Conservation (phyloP, 2,329 filamentous ascomycete species). For the Phaeosphaeria sp. region DNA sequence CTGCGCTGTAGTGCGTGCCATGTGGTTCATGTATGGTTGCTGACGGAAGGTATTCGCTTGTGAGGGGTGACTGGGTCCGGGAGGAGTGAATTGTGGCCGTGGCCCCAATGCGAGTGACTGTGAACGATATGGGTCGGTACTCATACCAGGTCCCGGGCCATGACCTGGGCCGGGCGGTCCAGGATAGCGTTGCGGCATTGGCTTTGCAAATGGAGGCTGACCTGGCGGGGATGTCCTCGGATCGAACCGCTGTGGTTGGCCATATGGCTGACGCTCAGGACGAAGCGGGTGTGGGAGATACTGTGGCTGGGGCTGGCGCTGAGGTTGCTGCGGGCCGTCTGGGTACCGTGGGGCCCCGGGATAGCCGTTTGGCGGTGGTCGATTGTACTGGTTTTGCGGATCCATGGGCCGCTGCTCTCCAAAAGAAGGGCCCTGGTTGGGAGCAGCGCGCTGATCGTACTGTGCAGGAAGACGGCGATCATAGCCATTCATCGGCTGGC, state of each 20-base stretch:
- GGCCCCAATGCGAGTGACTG: constrained; percentile 84
- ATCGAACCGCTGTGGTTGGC: constrained; percentile 74
- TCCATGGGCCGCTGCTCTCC: constrained; percentile 38
- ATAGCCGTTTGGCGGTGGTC: constrained; percentile 49
- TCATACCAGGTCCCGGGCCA: constrained; percentile 68
- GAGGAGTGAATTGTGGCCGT: constrained; percentile 74
- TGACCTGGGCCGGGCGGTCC: constrained; percentile 57
- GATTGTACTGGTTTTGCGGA: constrained; percentile 34
- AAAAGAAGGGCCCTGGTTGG: constrained; percentile 15
- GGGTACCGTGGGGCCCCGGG: constrained; percentile 41
- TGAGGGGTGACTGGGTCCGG: constrained; percentile 50
- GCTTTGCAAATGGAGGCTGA: constrained; percentile 60
- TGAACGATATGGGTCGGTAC: constrained; percentile 86
- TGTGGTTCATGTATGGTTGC: constrained; percentile 71
- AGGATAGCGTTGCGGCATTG: constrained; percentile 63
- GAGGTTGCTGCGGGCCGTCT: constrained; percentile 43
- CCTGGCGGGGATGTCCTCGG: constrained; percentile 59
- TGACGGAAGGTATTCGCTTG: constrained; percentile 80
- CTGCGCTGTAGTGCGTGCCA: constrained; percentile 85
- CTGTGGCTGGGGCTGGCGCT: constrained; percentile 59
- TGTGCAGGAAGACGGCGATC: constrained; percentile 41
- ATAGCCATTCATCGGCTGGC: constrained; percentile 55
- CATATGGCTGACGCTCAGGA: constrained; percentile 72
- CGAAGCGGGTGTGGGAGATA: constrained; percentile 66
- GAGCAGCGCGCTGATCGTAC: constrained; percentile 35